Evolutionary conservation across 306 rosid species (phyloP), one percentile per base, ranked within the genome.

Genomic region (Prunus mongolica): DNA sequence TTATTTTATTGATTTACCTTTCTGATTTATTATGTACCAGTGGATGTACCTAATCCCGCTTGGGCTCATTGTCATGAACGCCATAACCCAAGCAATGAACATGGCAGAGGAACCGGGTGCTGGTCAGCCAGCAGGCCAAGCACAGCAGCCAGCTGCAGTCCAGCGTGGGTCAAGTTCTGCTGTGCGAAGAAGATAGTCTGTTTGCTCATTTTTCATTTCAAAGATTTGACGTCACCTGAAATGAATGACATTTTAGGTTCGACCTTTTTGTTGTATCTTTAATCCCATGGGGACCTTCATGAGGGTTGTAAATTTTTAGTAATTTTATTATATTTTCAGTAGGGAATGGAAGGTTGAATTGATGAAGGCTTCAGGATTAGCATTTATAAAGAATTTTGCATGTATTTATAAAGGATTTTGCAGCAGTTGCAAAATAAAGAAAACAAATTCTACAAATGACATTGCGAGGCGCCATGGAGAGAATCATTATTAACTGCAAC

Each of bases 21-120:
- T 18, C 6, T 78, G 72, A 55, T 67, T 50, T 64, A 72, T 64
- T 63, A 16, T 68, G 57, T 80, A 58, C 49, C 89, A 95, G 98
- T 95, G 98, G 98, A 95, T 95, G 98, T 95, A 95, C 78, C 25
- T 86, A 83, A 92, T 95, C 61, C 98, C 98, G 28, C 97, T 95
- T 12, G 98, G 98, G 84, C 88, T 95, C 73, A 90, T 95, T 32
- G 86, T 95, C 73, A 92, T 92, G 99, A 95, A 95, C 60, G 97
- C 97, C 34, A 45, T 92, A 66, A 95, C 97, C 72, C 99, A 95
- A 90, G 97, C 97, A 79, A 89, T 87, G 97, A 95, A 95, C 78
- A 80, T 92, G 96, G 88, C 97, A 0, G 98, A 92, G 76, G 97
- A 95, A 83, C 98, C 80, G 76, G 90, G 85, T 50, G 88, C 83